Evolutionary conservation across 768 basidiomycete species (phyloP), one percentile per base, ranked within the genome.

Genomic region (Leccinum subgranulosum): DNA sequence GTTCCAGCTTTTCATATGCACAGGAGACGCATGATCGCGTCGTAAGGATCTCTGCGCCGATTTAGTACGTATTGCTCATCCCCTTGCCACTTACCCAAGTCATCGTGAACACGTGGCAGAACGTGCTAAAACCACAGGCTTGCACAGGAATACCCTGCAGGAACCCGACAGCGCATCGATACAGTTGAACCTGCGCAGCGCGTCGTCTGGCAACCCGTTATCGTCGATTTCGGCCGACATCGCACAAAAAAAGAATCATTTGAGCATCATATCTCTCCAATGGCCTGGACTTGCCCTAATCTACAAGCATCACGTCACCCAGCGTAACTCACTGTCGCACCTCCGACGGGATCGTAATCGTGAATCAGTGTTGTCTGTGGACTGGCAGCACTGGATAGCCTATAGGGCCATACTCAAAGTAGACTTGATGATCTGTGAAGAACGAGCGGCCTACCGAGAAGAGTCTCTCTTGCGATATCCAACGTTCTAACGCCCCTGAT

Each of bases 381-480:
- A 64, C 3, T 66, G 59, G n/a, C 59, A 60, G 6, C 61, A 61
- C 36, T 53, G 54, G 6, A 55, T 15, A 7, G 53, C 31, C 6
- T 14, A 33, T n/a, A n/a, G n/a, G 39, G 21, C 59, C 61, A 25
- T 60, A 65, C 36, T 63, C 61, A 10, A 63, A 67, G 27, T 63
- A 64, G 14, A 66, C 58, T 9, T 66, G 60, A 19, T 62, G 55
- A 8, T 57, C 52, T 1, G 66, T 68, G 50, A 66, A 65, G 61
- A 64, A 61, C 14, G 62, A 43, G 31, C 53, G 50, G 21, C 63
- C 60, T 0, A 51, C 53, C 3, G 65, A 69, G 29, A 65, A 56
- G 11, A 66, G 14, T 1, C 59, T 65, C 66, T 33, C 66, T 34
- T 61, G 62, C 49, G 19, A 69, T 6, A 60, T 65, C 67, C 61